Evolutionary conservation across 306 rosid genomes (phyloP).

Genomic region (Prunus mira): DNA sequence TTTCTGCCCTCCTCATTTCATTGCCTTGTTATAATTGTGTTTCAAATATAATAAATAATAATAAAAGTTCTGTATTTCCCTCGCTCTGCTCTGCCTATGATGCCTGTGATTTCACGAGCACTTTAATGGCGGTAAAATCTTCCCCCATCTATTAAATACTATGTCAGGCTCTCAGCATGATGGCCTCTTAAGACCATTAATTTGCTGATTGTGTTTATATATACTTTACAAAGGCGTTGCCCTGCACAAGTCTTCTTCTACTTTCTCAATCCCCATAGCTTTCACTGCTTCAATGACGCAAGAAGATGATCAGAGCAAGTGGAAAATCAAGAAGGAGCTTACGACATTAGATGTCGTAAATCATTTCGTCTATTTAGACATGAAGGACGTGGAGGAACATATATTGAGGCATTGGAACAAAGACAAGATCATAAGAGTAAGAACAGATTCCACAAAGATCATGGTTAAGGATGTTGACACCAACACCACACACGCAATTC

Average conservation of each 20-base stretch:
- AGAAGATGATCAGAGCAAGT: not conserved
- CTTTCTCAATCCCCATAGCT: not conserved
- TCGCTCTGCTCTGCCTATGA: not conserved
- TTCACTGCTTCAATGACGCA: not conserved
- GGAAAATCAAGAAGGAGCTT: not conserved
- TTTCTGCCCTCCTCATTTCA: not conserved
- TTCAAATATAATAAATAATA: not conserved
- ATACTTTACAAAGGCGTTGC: not conserved
- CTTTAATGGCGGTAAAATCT: not conserved
- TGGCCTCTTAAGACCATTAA: not conserved
- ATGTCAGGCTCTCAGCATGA: not conserved
- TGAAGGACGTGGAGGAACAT: not conserved
- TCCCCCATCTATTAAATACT: no score
- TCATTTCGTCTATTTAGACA: not conserved
- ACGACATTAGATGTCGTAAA: not conserved
- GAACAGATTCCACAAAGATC: not conserved
- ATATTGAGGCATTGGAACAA: not conserved
- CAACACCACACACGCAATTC: not conserved
- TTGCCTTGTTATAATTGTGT: not conserved
- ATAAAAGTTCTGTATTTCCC: not conserved
- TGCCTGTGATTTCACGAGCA: not conserved
- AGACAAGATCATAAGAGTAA: not conserved
- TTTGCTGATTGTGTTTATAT: not conserved
- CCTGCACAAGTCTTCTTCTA: not conserved
- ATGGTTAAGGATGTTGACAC: not conserved